A percentile compares a stretch with the other conserved stretches of the same genome.
These are phyloP conservation scores for Phaseolus coccineus DNA, from an alignment of 331 rosid genomes.

Conservation along the genomic window DNA sequence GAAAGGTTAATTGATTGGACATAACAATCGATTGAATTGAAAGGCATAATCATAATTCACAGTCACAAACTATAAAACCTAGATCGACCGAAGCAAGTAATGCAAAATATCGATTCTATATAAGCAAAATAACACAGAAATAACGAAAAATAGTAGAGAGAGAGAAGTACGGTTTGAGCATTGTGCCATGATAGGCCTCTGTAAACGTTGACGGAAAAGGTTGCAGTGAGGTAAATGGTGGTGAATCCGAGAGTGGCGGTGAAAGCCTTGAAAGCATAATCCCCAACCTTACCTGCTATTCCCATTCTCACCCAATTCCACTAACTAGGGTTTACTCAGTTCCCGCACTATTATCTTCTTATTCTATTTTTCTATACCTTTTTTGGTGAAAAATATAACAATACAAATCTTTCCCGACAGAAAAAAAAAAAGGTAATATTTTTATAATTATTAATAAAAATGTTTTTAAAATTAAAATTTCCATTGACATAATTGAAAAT, in stretches of 20 bases:
- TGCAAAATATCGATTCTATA: background rate
- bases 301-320: constrained; percentile 57
- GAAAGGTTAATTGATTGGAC: background rate
- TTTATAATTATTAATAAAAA: no score
- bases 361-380: background rate
- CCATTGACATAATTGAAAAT: no score
- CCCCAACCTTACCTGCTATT: constrained; percentile 69
- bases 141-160: background rate
- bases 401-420: no score
- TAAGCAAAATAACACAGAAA: background rate
- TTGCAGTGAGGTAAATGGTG: constrained; percentile 78
- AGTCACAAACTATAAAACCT: background rate
- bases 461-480: no score
- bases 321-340: constrained; percentile 41
- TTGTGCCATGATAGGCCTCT: constrained; percentile 92
- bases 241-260: constrained; percentile 83
- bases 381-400: no score
- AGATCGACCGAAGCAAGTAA: constrained; percentile 31
- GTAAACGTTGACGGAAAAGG: constrained; percentile 84
- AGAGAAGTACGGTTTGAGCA: constrained; percentile 69
- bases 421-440: no score
- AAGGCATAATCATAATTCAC: background rate
- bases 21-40: background rate
- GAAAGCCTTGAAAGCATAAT: constrained; percentile 86
- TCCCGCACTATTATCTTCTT: background rate